A percentile compares a stretch with the other conserved stretches of the same genome.
Evolutionary conservation across 352 stramenopile species (phyloP).

Genomic region (Globisporangium recalcitrans): DNA sequence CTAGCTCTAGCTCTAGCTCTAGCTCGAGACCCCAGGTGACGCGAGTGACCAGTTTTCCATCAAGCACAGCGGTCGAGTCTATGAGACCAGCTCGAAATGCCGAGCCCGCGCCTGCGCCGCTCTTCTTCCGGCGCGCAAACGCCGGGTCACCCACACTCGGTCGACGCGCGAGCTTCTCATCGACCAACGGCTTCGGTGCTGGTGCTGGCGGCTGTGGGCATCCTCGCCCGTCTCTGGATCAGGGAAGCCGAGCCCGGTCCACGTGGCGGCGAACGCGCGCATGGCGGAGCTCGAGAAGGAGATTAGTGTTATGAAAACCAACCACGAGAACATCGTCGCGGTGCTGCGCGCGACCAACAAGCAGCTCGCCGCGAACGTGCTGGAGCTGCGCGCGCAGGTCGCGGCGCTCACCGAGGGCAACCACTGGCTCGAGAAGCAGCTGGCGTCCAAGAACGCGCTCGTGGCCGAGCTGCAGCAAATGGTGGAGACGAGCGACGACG

Average conservation of each 20-base stretch:
- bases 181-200: neutral
- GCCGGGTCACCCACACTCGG: conserved; percentile 27
- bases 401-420: conserved; percentile 55
- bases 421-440: conserved; percentile 52
- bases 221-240: neutral
- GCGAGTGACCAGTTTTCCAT: conserved; percentile 9
- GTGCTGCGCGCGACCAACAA: conserved; percentile 66
- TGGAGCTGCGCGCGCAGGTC: conserved; percentile 60
- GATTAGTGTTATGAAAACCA: conserved; percentile 53
- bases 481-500: conserved; percentile 23
- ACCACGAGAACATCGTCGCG: conserved; percentile 66
- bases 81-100: conserved; percentile 17
- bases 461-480: conserved; percentile 43
- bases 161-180: conserved; percentile 27
- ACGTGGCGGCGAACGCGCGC: conserved; percentile 17
- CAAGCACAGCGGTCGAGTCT: conserved; percentile 24
- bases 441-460: conserved; percentile 51
- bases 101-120: conserved; percentile 15
- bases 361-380: conserved; percentile 56
- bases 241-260: conserved; percentile 4
- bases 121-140: conserved; percentile 41
- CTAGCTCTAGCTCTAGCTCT: neutral
- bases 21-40: neutral
- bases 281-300: conserved; percentile 57
- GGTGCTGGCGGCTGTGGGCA: too few species aligned